Percentiles rank a stretch among this genome's conserved stretches.
Evolutionary conservation across 805 yeast species (phyloP).

Genomic region (Komagataella phaffii): DNA sequence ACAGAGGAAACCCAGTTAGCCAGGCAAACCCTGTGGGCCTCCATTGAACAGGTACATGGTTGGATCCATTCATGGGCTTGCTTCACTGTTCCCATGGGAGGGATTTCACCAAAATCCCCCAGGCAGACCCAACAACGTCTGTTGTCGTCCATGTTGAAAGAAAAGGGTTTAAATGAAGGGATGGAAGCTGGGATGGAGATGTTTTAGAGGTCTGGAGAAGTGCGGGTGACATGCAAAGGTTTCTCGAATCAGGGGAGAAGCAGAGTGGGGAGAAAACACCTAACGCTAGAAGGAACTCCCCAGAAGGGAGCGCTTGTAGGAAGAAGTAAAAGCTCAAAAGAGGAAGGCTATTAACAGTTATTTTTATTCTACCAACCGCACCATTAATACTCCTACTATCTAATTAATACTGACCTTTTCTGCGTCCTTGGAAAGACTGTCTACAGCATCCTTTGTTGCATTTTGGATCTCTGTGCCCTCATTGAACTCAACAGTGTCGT

Average conservation of each 20-base stretch:
- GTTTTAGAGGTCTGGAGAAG: not conserved
- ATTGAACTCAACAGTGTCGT: constrained; percentile 18
- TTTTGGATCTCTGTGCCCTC: constrained; percentile 38
- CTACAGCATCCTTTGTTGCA: not conserved
- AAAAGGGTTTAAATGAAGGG: not conserved
- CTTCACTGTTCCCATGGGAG: constrained; percentile 15
- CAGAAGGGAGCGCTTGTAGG: not conserved
- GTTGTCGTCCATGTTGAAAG: not conserved
- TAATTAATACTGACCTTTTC: not conserved
- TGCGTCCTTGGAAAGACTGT: not conserved
- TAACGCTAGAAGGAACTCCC: too few relatives aligned
- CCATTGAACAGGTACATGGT: constrained; percentile 30
- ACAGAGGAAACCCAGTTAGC: constrained; percentile 24
- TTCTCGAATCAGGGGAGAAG: not conserved
- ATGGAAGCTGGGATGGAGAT: too few relatives aligned
- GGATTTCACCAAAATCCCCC: constrained; percentile 15
- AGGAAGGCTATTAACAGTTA: not conserved
- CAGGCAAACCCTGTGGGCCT: constrained; percentile 31
- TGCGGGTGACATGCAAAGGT: not conserved
- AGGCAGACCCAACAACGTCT: constrained; percentile 15
- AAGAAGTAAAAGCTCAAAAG: not conserved
- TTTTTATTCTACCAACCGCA: not conserved
- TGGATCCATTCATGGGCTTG: constrained; percentile 26
- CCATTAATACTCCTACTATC: not conserved
- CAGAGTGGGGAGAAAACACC: not conserved